Conservation (phyloP, 306 rosid species). For the Arachis stenosperma region DNA sequence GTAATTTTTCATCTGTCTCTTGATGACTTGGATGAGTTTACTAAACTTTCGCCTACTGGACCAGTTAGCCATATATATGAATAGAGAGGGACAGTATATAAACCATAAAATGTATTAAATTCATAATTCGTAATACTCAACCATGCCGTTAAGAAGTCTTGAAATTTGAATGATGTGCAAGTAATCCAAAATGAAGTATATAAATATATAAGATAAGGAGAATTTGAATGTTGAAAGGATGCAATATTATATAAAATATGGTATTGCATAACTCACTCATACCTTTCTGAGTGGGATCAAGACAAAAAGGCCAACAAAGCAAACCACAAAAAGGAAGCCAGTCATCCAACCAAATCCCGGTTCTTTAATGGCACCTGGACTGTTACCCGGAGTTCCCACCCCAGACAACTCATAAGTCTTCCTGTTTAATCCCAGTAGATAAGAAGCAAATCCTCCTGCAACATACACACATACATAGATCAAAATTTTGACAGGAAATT, state of each 20-base stretch:
- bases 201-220: too few species aligned
- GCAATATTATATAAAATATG: neutral
- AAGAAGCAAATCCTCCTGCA: conserved; percentile 91
- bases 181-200: conserved; percentile 3
- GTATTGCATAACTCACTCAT: neutral
- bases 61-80: neutral
- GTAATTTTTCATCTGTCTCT: neutral
- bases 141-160: neutral
- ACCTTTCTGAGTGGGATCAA: conserved; percentile 96
- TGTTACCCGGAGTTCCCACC: conserved; percentile 65
- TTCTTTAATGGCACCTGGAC: conserved; percentile 54
- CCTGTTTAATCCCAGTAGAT: conserved; percentile 77
- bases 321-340: conserved; percentile 76
- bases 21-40: conserved; percentile 6
- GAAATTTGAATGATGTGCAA: conserved; percentile 1
- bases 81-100: neutral
- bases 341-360: conserved; percentile 95
- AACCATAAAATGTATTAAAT: neutral
- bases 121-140: conserved; percentile 6
- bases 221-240: conserved; percentile 1
- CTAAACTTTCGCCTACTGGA: neutral
- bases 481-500: neutral
- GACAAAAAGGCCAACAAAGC: conserved; percentile 95
- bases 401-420: conserved; percentile 86
- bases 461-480: neutral